Base-by-base conservation (phyloP, 495 filamentous ascomycete species). In the Lophiostoma macrostomum region DNA sequence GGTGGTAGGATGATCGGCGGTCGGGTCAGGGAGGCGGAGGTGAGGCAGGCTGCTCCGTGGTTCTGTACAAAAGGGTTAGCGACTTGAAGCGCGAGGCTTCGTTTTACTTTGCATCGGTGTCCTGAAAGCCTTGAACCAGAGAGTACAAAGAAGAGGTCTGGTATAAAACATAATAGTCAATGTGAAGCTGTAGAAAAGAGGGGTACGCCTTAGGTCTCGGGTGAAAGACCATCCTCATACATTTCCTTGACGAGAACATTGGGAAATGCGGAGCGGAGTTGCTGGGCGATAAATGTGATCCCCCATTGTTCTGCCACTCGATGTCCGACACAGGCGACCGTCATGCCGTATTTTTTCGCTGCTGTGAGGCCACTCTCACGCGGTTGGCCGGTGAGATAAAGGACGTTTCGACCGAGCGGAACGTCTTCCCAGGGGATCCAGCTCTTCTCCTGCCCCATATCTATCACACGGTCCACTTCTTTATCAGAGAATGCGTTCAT, bases 401-500 rank as follows among this genome's bases (percentile, higher is more conserved):
- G 50, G 11, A 63, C 40, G 27, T 47, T n/a, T 6, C 6, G 37
- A 32, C 48, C 39, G 2, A 1, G 11, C 8, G 10, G 5, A n/a
- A n/a, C n/a, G n/a, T n/a, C n/a, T 27, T 25, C 53, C 1, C 1
- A 16, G 7, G 39, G 35, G 2, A 54, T 35, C 58, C 58, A 62
- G 2, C 20, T 22, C n/a, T 16, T 40, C 27, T 50, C 20, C 24
- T 16, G 29, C 14, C 48, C 54, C n/a, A 39, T 22, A 1, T 40
- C 40, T 14, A 63, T 11, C 4, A 56, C 60, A 6, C 60, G 42
- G 16, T 45, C 20, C 10, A 64, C 51, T 27, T 56, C 51, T n/a
- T 55, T 45, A 1, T 38, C 43, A 40, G 47, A 30, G 34, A 64
- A 64, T 0, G 56, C 60, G 27, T 64, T 60, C 60, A 64, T 64